A percentile compares a stretch with the other conserved stretches of the same genome.
Evolutionary conservation across 805 yeast genomes (phyloP).

Genomic region (Isabelozyma rhagii): DNA sequence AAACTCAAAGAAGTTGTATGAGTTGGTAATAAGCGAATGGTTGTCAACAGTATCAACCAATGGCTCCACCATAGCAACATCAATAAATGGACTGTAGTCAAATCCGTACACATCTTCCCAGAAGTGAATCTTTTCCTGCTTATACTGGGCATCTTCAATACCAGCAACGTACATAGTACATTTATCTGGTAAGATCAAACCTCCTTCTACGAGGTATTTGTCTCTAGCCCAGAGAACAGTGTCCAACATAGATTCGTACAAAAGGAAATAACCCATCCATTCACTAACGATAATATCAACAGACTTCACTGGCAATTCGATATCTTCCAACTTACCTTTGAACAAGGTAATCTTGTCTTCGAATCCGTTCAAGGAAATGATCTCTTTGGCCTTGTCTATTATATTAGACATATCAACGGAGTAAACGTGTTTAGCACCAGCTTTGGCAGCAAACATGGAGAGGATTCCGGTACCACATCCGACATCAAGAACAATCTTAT

Average conservation of each 20-base stretch:
- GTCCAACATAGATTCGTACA: constrained; percentile 97
- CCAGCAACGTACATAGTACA: constrained; percentile 88
- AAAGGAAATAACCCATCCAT: constrained; percentile 98
- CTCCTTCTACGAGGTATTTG: constrained; percentile 75
- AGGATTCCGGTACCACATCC: constrained; percentile 99
- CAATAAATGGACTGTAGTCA: constrained; percentile 88
- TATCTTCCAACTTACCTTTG: constrained; percentile 93
- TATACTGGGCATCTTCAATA: constrained; percentile 89
- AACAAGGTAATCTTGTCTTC: constrained; percentile 81
- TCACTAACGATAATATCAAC: constrained; percentile 96
- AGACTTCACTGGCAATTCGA: constrained; percentile 74
- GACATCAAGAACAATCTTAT: constrained; percentile 91
- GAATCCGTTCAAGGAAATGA: constrained; percentile 79
- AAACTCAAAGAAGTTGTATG: constrained; percentile 68
- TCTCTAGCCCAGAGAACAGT: constrained; percentile 95
- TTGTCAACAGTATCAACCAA: constrained; percentile 92
- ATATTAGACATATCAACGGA: constrained; percentile 97
- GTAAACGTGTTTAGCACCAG: constrained; percentile 98
- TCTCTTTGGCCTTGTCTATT: constrained; percentile 92
- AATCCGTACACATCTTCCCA: constrained; percentile 99
- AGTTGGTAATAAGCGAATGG: constrained; percentile 66
- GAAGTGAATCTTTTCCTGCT: constrained; percentile 83
- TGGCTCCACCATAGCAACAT: constrained; percentile 87
- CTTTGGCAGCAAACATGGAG: constrained; percentile 96
- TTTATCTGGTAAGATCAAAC: constrained; percentile 92